These are phyloP conservation scores for Linum usitatissimum DNA, from an alignment of 345 rosid genomes.

Conservation along the genomic window DNA sequence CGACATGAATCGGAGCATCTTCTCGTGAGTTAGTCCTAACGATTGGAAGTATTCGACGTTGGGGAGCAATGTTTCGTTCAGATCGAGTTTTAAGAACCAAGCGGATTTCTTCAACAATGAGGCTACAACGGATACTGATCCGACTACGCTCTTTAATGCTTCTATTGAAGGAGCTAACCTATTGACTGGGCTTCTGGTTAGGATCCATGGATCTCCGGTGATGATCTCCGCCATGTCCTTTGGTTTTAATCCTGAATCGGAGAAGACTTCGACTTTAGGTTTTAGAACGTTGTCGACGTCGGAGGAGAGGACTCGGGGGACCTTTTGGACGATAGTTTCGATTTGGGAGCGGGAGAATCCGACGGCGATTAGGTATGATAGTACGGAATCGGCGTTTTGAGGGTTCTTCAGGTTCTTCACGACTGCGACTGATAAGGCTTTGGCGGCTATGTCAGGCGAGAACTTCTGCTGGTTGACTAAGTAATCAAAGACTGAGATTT, in stretches of 20 bases:
- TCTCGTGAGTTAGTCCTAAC: constrained; percentile 17
- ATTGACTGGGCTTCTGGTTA: constrained; percentile 14
- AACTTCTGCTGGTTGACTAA: constrained; percentile 20
- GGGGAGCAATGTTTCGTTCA: constrained; percentile 25
- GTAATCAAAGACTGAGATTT: constrained; percentile 13
- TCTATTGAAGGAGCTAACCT: constrained; percentile 10
- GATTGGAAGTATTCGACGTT: constrained; percentile 15
- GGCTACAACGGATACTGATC: constrained; percentile 12
- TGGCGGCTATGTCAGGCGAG: constrained; percentile 17
- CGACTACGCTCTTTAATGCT: constrained; percentile 16
- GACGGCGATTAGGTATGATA: constrained; percentile 18
- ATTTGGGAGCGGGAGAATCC: constrained; percentile 23
- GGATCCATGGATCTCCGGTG: constrained; percentile 21
- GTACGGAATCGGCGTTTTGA: constrained; percentile 12
- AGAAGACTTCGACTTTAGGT: constrained; percentile 25
- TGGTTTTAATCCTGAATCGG: constrained; percentile 14
- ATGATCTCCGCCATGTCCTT: constrained; percentile 14
- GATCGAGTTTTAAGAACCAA: constrained; percentile 19
- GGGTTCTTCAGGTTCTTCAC: constrained; percentile 3
- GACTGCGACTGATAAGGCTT: constrained; percentile 12
- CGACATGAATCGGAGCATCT: constrained; percentile 14
- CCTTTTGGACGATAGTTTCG: constrained; percentile 11
- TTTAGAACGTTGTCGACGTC: constrained; percentile 15
- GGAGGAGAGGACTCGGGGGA: constrained; percentile 12
- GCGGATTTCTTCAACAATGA: constrained; percentile 10